Evolutionary conservation across 2,329 filamentous ascomycete species (phyloP).

Genomic region (Fusarium clavum): DNA sequence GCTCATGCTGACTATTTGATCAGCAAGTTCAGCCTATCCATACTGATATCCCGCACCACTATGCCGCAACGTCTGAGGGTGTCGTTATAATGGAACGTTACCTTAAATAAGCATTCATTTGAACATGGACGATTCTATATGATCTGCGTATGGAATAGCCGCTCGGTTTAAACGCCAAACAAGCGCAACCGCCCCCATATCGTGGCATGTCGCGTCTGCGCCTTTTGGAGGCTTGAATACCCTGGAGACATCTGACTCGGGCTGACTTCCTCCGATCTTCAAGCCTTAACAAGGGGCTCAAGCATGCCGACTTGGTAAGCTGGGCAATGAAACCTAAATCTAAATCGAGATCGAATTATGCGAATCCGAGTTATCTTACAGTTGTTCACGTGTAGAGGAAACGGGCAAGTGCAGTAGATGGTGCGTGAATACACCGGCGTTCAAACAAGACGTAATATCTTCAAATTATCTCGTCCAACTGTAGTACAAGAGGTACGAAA

Average conservation of each 20-base stretch:
- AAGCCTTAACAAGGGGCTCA: conserved; percentile 1
- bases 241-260: conserved; percentile 11
- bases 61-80: background rate
- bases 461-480: conserved; percentile 18
- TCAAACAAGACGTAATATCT: background rate
- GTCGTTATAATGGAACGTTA: conserved; percentile 13
- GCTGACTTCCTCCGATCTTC: background rate
- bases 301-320: background rate
- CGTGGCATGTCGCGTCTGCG: conserved; percentile 10
- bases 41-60: background rate
- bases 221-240: conserved; percentile 15
- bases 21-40: conserved; percentile 2
- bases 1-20: conserved; percentile 21
- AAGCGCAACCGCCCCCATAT: conserved; percentile 26
- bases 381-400: background rate
- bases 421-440: background rate
- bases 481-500: background rate
- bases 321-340: background rate
- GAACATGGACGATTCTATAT: background rate
- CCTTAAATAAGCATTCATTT: conserved; percentile 1
- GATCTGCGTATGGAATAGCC: conserved; percentile 11
- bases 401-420: background rate
- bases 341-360: background rate
- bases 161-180: conserved; percentile 21
- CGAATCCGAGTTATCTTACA: too few relatives aligned